Evolutionary conservation across 75 land plant species (phyloP), one percentile per base, ranked within the genome.

Genomic region (Sequoia sempervirens): DNA sequence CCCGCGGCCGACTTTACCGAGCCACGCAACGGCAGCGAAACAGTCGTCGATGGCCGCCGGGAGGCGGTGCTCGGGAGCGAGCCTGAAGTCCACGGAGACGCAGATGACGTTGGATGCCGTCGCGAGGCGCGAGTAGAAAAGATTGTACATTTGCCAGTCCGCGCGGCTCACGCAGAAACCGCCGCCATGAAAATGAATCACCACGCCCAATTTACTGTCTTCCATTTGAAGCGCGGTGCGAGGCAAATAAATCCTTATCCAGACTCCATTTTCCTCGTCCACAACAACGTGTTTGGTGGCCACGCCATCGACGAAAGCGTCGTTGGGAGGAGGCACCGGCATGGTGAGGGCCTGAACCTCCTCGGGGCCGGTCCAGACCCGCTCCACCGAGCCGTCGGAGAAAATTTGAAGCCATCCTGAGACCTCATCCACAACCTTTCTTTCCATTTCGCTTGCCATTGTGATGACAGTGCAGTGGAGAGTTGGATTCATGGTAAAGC

Each of bases 151-250:
- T 76, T 32, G 81, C 85, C 87, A 85, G 45, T 87, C 89, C 3
- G 93, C 66, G 23, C 74, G 83, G 86, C 88, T 83, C 30, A 92
- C 82, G 87, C 91, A 87, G 84, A 96, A 94, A 12, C 98, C 98
- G 13, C 98, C 98, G 8, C 98, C 96, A 37, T 90, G 93, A 82
- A 94, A 89, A 84, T 92, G 94, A 47, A 96, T 72, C 6, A 94
- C 18, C 28, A 96, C 38, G 15, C 94, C 96, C n/a, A 91, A 81
- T 52, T 86, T 81, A 1, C 18, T 7, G 6, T 45, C 40, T 2
- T 47, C 36, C 1, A 1, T 52, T 9, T 40, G 14, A 1, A 66
- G 89, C 7, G 34, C 46, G 14, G 28, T 87, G 84, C 18, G 10
- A 17, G 94, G 95, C 7, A 86, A 32, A 74, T 91, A 93, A 23